A percentile compares a stretch with the other conserved stretches of the same genome.
Evolutionary conservation across 495 filamentous ascomycete species (phyloP).

Genomic region (Cercophora sp.): DNA sequence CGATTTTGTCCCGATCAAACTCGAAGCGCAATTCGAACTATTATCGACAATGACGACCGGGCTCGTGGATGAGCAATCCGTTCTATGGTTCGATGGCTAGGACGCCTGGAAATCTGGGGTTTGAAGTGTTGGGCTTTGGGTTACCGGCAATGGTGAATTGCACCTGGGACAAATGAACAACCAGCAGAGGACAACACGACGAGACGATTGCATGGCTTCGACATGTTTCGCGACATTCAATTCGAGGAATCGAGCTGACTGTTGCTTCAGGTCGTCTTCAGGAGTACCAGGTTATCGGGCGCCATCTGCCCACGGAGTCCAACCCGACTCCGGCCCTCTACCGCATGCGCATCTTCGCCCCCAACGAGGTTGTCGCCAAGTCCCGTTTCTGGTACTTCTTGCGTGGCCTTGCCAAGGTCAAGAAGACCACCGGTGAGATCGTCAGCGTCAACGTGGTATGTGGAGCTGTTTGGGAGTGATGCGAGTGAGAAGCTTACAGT

Average conservation of each 20-base stretch:
- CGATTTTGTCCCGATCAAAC: constrained; percentile 10
- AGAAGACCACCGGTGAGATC: constrained; percentile 99
- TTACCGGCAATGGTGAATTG: too few relatives aligned
- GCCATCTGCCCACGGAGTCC: constrained; percentile 92
- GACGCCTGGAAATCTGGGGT: too few relatives aligned
- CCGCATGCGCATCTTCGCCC: constrained; percentile 99
- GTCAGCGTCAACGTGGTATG: constrained; percentile 93
- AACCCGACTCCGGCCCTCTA: constrained; percentile 96
- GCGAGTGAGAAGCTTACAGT: constrained; percentile 5
- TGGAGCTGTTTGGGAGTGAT: constrained; percentile 15
- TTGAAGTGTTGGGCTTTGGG: too few relatives aligned
- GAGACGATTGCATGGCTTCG: too few relatives aligned
- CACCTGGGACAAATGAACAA: too few relatives aligned
- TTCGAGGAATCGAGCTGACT: too few relatives aligned
- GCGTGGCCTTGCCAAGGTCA: constrained; percentile 96
- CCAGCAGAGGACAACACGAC: too few relatives aligned
- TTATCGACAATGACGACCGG: too few relatives aligned
- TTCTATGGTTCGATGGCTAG: too few relatives aligned
- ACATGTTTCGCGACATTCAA: too few relatives aligned
- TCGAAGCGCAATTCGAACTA: too few relatives aligned
- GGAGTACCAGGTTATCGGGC: constrained; percentile 99
- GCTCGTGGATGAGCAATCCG: too few relatives aligned
- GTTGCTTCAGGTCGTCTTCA: constrained; percentile 90
- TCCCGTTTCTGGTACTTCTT: constrained; percentile 99
- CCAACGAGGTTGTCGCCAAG: constrained; percentile 96